Evolutionary conservation across 345 rosid genomes (phyloP).

Genomic region (Citrus inodora): DNA sequence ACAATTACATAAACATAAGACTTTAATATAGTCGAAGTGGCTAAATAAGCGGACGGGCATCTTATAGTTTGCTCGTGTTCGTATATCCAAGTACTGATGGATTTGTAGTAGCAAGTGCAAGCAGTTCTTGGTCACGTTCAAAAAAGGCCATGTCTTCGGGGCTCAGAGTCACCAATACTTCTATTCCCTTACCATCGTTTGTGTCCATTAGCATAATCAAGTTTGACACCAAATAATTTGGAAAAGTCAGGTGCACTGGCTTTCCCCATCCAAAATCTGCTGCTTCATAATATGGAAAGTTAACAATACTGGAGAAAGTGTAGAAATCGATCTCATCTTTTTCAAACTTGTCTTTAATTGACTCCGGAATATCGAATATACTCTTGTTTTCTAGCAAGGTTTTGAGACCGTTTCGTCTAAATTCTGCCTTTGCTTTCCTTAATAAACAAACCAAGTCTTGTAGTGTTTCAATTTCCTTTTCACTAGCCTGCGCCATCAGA

Average conservation of each 20-base stretch:
- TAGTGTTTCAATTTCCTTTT: constrained; percentile 20
- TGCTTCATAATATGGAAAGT: constrained; percentile 20
- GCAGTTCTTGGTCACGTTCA: constrained; percentile 16
- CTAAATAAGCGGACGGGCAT: too few species aligned
- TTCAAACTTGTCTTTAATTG: constrained; percentile 11
- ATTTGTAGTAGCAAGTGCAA: constrained; percentile 6
- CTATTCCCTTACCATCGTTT: constrained; percentile 18
- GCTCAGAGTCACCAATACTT: constrained; percentile 8
- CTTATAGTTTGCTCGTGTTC: too few species aligned
- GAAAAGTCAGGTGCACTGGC: constrained; percentile 27
- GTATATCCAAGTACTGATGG: too few species aligned
- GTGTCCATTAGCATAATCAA: neutral
- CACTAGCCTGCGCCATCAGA: constrained; percentile 22
- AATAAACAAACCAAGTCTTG: constrained; percentile 16
- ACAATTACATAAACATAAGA: too few species aligned
- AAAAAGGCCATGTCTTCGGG: constrained; percentile 24
- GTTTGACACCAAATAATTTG: neutral
- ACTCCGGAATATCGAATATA: constrained; percentile 3
- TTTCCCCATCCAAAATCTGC: constrained; percentile 41
- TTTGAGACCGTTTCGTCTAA: constrained; percentile 4
- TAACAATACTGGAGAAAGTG: neutral
- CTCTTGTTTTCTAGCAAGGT: neutral
- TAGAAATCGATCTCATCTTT: constrained; percentile 25
- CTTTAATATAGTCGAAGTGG: too few species aligned
- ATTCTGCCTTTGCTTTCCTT: constrained; percentile 24